Evolutionary conservation across 1,284 basidiomycete species (phyloP).

Genomic region (Rhodotorula sp.): DNA sequence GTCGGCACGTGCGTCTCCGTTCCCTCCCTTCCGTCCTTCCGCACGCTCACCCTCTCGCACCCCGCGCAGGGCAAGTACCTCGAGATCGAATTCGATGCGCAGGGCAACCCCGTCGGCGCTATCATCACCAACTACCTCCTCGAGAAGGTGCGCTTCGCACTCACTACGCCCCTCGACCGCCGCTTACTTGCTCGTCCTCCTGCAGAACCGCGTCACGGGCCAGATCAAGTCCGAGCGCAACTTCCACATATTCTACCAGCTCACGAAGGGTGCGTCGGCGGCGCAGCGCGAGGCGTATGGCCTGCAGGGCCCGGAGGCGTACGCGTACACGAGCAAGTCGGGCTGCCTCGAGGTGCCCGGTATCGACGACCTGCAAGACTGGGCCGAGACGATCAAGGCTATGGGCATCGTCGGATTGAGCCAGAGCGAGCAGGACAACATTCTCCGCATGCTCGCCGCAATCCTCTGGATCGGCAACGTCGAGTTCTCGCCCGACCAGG

Average conservation of each 20-base stretch:
- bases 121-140: slow-evolving; percentile 98
- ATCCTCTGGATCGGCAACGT: slow-evolving; percentile 97
- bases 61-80: slow-evolving; percentile 86
- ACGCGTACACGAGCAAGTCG: slow-evolving; percentile 88
- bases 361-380: slow-evolving; percentile 88
- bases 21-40: not conserved
- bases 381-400: slow-evolving; percentile 84
- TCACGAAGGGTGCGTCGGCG: slow-evolving; percentile 89
- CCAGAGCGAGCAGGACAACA: slow-evolving; percentile 82
- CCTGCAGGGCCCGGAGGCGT: slow-evolving; percentile 94
- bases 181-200: not conserved
- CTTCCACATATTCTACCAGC: slow-evolving; percentile 99
- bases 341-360: slow-evolving; percentile 89
- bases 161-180: not conserved
- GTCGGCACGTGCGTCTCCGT: slow-evolving; percentile 77
- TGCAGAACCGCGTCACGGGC: slow-evolving; percentile 86
- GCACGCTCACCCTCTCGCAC: no score
- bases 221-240: slow-evolving; percentile 96
- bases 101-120: slow-evolving; percentile 92
- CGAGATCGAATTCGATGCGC: slow-evolving; percentile 96
- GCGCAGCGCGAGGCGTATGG: slow-evolving; percentile 92
- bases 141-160: slow-evolving; percentile 67
- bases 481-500: slow-evolving; percentile 82
- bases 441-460: slow-evolving; percentile 88
- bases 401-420: slow-evolving; percentile 91